A percentile compares a stretch with the other conserved stretches of the same genome.
These are phyloP conservation scores for Colletotrichum sp. DNA, from an alignment of 2,329 filamentous ascomycete genomes.

Conservation along the genomic window DNA sequence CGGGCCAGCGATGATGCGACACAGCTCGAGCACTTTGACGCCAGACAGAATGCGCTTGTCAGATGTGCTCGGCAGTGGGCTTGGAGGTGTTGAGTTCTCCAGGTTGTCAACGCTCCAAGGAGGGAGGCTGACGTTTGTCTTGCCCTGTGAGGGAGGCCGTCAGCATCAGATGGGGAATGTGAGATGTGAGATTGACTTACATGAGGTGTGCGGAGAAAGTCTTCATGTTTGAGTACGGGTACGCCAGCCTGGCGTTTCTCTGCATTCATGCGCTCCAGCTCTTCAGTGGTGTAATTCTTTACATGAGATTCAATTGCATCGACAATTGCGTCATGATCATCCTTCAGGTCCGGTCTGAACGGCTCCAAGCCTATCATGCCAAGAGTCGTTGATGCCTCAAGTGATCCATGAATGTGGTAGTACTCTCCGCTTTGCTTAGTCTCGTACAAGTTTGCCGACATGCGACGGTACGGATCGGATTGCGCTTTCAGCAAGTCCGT, in stretches of 20 bases:
- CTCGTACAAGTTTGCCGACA: conserved; percentile 75
- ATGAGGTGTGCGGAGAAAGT: conserved; percentile 60
- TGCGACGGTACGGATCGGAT: conserved; percentile 72
- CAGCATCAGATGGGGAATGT: conserved; percentile 25
- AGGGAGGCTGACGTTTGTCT: conserved; percentile 41
- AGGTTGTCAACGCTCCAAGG: conserved; percentile 57
- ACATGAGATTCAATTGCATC: conserved; percentile 65
- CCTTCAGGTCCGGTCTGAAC: conserved; percentile 63
- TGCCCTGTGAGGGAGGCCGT: conserved; percentile 44
- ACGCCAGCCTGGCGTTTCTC: conserved; percentile 64
- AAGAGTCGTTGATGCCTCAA: conserved; percentile 73
- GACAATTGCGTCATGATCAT: conserved; percentile 62
- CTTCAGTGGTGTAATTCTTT: conserved; percentile 54
- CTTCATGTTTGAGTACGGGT: conserved; percentile 61
- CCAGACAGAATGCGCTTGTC: conserved; percentile 52
- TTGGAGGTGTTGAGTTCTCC: conserved; percentile 53
- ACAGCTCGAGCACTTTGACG: conserved; percentile 76
- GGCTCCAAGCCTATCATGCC: conserved; percentile 73
- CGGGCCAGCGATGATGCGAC: conserved; percentile 79
- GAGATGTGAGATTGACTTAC: conserved; percentile 26
- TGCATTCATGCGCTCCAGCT: conserved; percentile 65
- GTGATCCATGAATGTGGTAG: conserved; percentile 78
- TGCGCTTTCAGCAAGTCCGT: conserved; percentile 76
- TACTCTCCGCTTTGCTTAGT: conserved; percentile 71
- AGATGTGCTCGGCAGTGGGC: conserved; percentile 35